A percentile compares a stretch with the other conserved stretches of the same genome.
These are phyloP conservation scores for Cicer yamashitae DNA, from an alignment of 306 rosid genomes.

Conservation along the genomic window DNA sequence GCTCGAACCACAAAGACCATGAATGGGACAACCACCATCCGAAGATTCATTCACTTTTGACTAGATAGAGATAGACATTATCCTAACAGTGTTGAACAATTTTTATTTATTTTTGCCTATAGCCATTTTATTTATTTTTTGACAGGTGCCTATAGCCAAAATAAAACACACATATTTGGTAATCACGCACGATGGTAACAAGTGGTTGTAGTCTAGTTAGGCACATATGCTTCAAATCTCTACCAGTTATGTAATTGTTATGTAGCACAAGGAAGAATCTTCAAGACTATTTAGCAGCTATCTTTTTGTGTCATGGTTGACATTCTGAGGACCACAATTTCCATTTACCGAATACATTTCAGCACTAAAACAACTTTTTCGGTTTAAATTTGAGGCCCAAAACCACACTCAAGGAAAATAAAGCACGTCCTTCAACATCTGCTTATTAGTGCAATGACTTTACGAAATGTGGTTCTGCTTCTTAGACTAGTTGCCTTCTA, in stretches of 20 bases:
- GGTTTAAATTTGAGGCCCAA: slow-evolving; percentile 45
- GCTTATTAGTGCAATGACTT: slow-evolving; percentile 38
- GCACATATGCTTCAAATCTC: slow-evolving; percentile 38
- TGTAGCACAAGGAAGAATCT: slow-evolving; percentile 43
- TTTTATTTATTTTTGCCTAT: background rate
- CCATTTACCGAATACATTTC: slow-evolving; percentile 36
- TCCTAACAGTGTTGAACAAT: background rate
- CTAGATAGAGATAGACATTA: slow-evolving; percentile 42
- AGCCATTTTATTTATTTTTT: background rate
- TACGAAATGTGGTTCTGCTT: slow-evolving; percentile 47
- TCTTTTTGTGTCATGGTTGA: slow-evolving; percentile 43
- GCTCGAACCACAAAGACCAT: slow-evolving; percentile 30
- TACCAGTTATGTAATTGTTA: slow-evolving; percentile 34
- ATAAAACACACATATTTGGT: slow-evolving; percentile 9
- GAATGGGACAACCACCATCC: slow-evolving; percentile 46
- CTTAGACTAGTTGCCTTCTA: slow-evolving; percentile 4
- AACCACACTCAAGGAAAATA: slow-evolving; percentile 20
- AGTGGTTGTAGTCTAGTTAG: slow-evolving; percentile 39
- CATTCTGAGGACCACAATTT: slow-evolving; percentile 51
- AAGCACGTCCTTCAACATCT: slow-evolving; percentile 39
- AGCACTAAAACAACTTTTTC: slow-evolving; percentile 33
- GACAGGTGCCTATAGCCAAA: background rate
- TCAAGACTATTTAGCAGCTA: background rate
- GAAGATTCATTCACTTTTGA: slow-evolving; percentile 38
- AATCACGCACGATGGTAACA: slow-evolving; percentile 31